Evolutionary conservation across 495 filamentous ascomycete species (phyloP).

Genomic region (Cercophora sp.): DNA sequence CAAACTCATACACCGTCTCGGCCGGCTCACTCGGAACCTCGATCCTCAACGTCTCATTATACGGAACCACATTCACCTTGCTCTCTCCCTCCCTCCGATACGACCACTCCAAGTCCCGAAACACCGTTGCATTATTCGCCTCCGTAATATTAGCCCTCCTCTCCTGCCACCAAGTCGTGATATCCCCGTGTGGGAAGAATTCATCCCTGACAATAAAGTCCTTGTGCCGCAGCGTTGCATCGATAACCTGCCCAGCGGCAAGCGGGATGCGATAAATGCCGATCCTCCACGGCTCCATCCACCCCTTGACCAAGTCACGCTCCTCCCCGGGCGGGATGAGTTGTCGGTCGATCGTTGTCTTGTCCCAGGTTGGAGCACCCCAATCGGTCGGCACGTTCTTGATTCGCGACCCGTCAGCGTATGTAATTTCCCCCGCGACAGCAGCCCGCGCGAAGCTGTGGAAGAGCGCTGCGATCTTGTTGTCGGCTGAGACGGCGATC

Average conservation of each 20-base stretch:
- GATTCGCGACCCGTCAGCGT: background rate
- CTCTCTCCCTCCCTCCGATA: background rate
- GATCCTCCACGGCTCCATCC: background rate
- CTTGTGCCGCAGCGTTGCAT: background rate
- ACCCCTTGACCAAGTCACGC: background rate
- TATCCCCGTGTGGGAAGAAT: background rate
- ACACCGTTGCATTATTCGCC: background rate
- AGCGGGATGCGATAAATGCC: background rate
- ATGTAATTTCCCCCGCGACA: background rate
- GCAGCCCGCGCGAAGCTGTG: background rate
- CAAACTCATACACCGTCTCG: background rate
- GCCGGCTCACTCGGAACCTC: background rate
- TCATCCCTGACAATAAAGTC: background rate
- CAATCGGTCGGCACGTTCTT: background rate
- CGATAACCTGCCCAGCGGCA: background rate
- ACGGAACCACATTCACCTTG: background rate
- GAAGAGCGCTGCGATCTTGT: background rate
- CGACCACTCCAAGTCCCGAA: background rate
- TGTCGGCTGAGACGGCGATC: background rate
- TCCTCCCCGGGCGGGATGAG: background rate
- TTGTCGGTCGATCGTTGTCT: background rate
- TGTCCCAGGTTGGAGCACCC: background rate
- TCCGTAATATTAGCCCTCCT: background rate
- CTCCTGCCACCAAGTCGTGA: background rate
- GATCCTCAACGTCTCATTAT: background rate